A percentile compares a stretch with the other conserved stretches of the same genome.
Conservation (phyloP, 805 yeast genomes). For the Candida namnaoensis region DNA sequence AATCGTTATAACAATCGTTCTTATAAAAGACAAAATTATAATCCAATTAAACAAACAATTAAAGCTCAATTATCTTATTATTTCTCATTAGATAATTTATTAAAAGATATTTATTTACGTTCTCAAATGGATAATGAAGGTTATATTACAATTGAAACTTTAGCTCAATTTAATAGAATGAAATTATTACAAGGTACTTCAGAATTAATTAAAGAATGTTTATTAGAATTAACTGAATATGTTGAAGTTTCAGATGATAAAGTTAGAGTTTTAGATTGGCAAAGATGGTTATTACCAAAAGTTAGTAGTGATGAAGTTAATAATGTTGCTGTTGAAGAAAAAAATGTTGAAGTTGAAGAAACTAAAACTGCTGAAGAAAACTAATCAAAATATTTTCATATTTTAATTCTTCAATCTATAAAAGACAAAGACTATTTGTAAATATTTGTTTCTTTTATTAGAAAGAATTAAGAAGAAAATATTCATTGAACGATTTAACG, state of each 20-base stretch:
- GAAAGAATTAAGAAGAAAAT: no score
- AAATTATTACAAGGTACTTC: constrained; percentile 42
- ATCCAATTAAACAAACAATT: constrained; percentile 16
- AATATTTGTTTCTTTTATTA: no score
- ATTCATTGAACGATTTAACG: no score
- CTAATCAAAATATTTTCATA: no score
- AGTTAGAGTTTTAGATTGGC: neutral
- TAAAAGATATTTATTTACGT: constrained; percentile 78
- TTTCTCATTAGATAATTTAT: constrained; percentile 78
- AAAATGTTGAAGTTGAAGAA: neutral
- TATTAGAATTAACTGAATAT: neutral
- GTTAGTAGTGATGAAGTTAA: neutral
- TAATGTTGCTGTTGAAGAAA: neutral
- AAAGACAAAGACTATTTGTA: no score
- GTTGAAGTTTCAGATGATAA: neutral
- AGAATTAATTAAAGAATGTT: neutral
- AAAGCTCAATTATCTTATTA: constrained; percentile 78
- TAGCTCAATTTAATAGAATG: constrained; percentile 71
- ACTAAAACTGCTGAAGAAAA: neutral
- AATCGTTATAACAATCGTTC: neutral
- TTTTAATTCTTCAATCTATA: no score
- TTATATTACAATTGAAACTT: constrained; percentile 51
- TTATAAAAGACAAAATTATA: constrained; percentile 1
- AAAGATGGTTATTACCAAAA: neutral
- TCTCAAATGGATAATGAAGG: constrained; percentile 75